These are phyloP conservation scores for Trametes polyzona DNA, from an alignment of 1,284 basidiomycete species.

Conservation along the genomic window DNA sequence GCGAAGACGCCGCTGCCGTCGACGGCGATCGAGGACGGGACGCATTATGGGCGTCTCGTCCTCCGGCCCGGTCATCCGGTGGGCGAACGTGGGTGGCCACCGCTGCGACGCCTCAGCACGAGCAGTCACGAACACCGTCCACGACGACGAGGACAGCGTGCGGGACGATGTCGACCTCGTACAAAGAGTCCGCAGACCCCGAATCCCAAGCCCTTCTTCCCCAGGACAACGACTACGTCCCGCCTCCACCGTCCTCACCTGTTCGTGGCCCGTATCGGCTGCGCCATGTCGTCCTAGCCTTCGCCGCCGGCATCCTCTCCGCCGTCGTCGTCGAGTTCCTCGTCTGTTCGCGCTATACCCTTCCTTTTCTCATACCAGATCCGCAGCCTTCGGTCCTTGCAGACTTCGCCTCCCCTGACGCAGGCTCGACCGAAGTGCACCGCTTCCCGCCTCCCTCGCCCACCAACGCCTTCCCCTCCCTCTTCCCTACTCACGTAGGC, in stretches of 20 bases:
- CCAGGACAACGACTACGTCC: conserved; percentile 8
- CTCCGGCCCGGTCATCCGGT: background rate
- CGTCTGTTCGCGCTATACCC: conserved; percentile 19
- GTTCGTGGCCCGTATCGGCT: conserved; percentile 12
- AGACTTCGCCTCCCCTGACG: conserved; percentile 57
- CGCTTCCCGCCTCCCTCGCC: conserved; percentile 73
- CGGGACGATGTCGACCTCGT: conserved; percentile 16
- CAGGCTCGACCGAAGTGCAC: conserved; percentile 71
- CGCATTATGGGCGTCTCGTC: background rate
- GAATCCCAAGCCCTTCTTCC: conserved; percentile 23
- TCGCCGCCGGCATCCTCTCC: conserved; percentile 23
- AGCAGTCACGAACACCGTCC: background rate
- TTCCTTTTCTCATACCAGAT: background rate
- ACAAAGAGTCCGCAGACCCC: conserved; percentile 21
- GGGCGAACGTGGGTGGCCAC: background rate
- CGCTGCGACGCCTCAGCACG: background rate
- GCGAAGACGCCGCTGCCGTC: background rate
- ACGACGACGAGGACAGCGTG: conserved; percentile 2
- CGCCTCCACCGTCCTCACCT: background rate
- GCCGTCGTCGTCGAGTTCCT: conserved; percentile 24
- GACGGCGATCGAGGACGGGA: background rate
- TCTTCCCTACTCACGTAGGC: conserved; percentile 80
- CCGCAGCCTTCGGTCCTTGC: background rate
- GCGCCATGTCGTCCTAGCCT: conserved; percentile 22
- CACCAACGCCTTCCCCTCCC: conserved; percentile 67